Conservation (phyloP, 176 grass and related monocot genomes). For the Raddia distichophylla region DNA sequence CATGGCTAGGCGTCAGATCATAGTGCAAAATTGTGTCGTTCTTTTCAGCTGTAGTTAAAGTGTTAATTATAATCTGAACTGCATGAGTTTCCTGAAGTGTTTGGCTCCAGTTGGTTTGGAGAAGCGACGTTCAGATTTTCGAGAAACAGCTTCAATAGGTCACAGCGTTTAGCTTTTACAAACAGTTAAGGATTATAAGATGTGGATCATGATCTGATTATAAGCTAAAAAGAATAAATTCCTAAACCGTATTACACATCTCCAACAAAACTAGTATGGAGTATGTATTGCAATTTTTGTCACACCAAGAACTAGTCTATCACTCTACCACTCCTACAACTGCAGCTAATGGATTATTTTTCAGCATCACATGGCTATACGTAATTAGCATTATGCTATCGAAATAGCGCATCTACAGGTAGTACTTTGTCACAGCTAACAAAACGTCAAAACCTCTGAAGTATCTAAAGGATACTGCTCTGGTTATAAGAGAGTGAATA, state of each 20-base stretch:
- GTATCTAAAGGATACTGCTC: not conserved
- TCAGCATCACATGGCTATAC: not conserved
- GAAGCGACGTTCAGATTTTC: too few species aligned
- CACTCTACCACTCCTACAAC: not conserved
- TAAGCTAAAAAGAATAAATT: too few species aligned
- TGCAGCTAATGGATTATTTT: not conserved
- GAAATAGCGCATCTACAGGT: not conserved
- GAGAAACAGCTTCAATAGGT: too few species aligned
- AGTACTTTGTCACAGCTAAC: not conserved
- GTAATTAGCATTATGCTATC: not conserved
- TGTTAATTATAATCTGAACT: too few species aligned
- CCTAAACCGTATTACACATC: not conserved
- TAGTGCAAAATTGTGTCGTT: not conserved
- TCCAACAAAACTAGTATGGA: not conserved
- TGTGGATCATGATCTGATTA: too few species aligned
- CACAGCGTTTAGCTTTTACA: too few species aligned
- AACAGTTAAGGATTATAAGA: too few species aligned
- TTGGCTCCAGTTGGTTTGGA: too few species aligned
- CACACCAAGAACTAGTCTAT: constrained; percentile 8
- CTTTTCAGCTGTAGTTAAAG: too few species aligned
- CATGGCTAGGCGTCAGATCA: not conserved
- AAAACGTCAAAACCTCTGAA: not conserved
- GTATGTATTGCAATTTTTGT: not conserved
- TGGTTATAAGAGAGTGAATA: not conserved
- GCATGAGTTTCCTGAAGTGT: too few species aligned